phyloP scores from a whole-genome alignment of 2,329 filamentous ascomycete species.

The Phialophora chinensis region DNA sequence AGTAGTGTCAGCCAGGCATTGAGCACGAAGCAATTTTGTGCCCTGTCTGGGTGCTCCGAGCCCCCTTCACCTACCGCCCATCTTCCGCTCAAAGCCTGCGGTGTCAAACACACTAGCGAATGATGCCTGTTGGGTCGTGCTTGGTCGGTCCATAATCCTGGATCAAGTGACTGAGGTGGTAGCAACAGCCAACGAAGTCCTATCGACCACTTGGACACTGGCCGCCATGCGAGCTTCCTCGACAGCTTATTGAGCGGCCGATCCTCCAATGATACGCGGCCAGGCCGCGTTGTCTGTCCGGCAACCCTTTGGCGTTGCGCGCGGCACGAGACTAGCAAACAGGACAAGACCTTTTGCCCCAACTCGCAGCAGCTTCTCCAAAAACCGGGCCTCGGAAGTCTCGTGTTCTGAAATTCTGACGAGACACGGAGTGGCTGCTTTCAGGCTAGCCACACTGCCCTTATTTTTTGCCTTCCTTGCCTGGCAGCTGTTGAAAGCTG shows the following conservation, averaged over 20 bases:
- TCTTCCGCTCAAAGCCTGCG: slow-evolving; percentile 16
- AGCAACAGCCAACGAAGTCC: slow-evolving; percentile 10
- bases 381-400: slow-evolving; percentile 12
- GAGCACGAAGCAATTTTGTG: slow-evolving; percentile 3
- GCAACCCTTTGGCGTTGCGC: slow-evolving; percentile 8
- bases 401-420: slow-evolving; percentile 11
- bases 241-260: slow-evolving; percentile 6
- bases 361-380: background rate
- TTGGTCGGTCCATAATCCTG: background rate
- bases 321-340: slow-evolving; percentile 18
- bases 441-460: slow-evolving; percentile 8
- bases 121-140: slow-evolving; percentile 2
- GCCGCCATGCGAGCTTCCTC: slow-evolving; percentile 13
- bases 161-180: slow-evolving; percentile 1
- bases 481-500: background rate
- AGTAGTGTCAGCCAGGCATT: slow-evolving; percentile 9
- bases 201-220: slow-evolving; percentile 4
- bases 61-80: slow-evolving; percentile 11
- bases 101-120: slow-evolving; percentile 15
- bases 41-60: background rate
- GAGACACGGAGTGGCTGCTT: slow-evolving; percentile 15
- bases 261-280: slow-evolving; percentile 13
- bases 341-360: background rate
- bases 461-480: slow-evolving; percentile 13
- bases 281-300: slow-evolving; percentile 13